Percentiles rank a stretch among this genome's conserved stretches.
Conservation (phyloP, 163 green algal genomes). For the Chlamydomonas reinhardtii region DNA sequence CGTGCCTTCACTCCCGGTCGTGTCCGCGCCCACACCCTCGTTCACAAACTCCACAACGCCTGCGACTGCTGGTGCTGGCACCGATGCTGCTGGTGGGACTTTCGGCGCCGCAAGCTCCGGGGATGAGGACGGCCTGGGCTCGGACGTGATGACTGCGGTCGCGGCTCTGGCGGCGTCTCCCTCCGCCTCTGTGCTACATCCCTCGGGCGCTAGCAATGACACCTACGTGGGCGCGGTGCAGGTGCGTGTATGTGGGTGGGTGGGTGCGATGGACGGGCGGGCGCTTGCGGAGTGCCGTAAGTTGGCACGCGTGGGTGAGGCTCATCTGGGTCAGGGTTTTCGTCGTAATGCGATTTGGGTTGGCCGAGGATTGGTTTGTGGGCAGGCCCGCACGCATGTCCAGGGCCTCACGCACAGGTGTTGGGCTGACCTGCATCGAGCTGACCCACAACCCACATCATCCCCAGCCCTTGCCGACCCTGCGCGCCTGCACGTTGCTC, state of each 20-base stretch:
- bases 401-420: too few species aligned
- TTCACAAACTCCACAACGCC: not conserved
- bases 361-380: too few species aligned
- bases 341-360: too few species aligned
- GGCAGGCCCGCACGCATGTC: not conserved
- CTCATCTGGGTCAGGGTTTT: not conserved
- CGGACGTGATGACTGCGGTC: not conserved
- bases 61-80: not conserved
- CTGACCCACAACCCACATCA: too few species aligned
- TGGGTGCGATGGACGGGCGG: not conserved
- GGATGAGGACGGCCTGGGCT: not conserved
- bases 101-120: slow-evolving; percentile 4
- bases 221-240: slow-evolving; percentile 3
- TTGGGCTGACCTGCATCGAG: too few species aligned
- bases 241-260: slow-evolving; percentile 1
- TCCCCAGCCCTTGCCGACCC: not conserved
- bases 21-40: not conserved
- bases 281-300: not conserved
- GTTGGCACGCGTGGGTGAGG: not conserved
- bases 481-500: too few species aligned
- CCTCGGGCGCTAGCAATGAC: too few species aligned
- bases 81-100: not conserved
- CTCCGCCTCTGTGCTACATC: not conserved
- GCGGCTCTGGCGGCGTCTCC: not conserved
- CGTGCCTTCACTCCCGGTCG: too few species aligned